These are phyloP conservation scores for Dactylellina leptospora DNA, from an alignment of 2,329 filamentous ascomycete species.

Conservation along the genomic window DNA sequence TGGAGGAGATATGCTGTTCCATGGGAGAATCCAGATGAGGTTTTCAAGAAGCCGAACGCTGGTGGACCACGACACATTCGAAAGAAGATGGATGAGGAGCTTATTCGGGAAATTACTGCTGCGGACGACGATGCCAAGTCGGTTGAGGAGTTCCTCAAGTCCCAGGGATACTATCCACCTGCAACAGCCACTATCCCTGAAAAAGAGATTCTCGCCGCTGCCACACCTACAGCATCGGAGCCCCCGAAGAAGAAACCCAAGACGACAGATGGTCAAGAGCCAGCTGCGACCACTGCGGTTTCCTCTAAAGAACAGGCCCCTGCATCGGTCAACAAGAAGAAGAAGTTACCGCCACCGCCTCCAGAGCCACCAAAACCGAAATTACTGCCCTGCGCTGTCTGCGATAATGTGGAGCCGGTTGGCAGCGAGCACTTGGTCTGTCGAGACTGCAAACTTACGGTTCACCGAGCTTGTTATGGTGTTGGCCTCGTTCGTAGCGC, in stretches of 20 bases:
- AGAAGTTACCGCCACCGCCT: conserved; percentile 67
- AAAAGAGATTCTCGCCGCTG: conserved; percentile 56
- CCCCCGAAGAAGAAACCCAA: conserved; percentile 74
- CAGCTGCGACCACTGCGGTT: conserved; percentile 60
- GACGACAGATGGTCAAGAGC: conserved; percentile 60
- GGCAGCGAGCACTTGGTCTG: conserved; percentile 80
- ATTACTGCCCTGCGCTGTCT: conserved; percentile 84
- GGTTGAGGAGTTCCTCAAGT: conserved; percentile 27
- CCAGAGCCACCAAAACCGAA: conserved; percentile 82
- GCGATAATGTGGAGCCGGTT: conserved; percentile 75
- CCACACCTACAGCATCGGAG: conserved; percentile 60
- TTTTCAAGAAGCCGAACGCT: conserved; percentile 83
- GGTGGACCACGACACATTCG: conserved; percentile 84
- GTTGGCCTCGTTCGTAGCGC: conserved; percentile 73
- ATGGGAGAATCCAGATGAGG: conserved; percentile 92
- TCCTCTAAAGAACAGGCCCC: conserved; percentile 61
- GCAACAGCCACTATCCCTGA: conserved; percentile 55
- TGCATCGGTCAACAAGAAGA: conserved; percentile 62
- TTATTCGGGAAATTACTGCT: conserved; percentile 75
- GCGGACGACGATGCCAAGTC: conserved; percentile 67
- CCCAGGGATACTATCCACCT: conserved; percentile 52
- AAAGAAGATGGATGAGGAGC: conserved; percentile 88
- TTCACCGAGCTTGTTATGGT: conserved; percentile 94
- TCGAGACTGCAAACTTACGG: conserved; percentile 86
- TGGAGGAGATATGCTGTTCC: conserved; percentile 97